Base-by-base conservation (phyloP, 2,329 filamentous ascomycete genomes). In the Paracoccidioides lutzii region DNA sequence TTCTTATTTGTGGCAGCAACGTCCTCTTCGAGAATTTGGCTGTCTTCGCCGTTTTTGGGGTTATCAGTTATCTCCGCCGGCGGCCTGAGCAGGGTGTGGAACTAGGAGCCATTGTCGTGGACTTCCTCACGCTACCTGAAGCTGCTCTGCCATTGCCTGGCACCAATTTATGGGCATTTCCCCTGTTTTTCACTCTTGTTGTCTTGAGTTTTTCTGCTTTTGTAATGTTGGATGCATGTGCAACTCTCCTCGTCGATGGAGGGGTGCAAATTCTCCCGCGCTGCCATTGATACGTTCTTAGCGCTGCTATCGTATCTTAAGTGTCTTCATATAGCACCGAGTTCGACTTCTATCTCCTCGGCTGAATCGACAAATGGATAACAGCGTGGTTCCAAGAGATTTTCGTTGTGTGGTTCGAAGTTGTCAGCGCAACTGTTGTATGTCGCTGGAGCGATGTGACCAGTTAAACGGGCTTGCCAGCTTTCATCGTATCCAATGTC, bases 141-240 rank as follows among this genome's bases (percentile, higher is more conserved):
- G 80, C 79, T 3, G 75, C 82, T 1, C 66, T 77, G 0, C 73
- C 56, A 80, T 82, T 75, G n/a, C 79, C 79, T 0, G 79, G 73
- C 0, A 70, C 78, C 2, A 80, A 80, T 44, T 81, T 78, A 59
- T 82, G 79, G 79, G 78, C 79, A 0, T 68, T 81, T n/a, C 67
- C 78, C 0, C 66, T 81, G 1, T 82, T 82, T 64, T 79, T 82
- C 57, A 81, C 79, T 0, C 71, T 82, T 5, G 75, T 81, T 57
- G 75, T 81, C 0, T 73, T 82, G 0, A 79, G 80, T 0, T 80
- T 80, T 61, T 81, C 79, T 0, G 77, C 79, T 0, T 81, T 81
- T 57, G 79, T 78, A 50, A 80, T 82, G 78, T 66, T 82, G 5
- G 80, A 82, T 60, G 78, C 77, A 4, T 71, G 77, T 4, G 76